Evolutionary conservation across 2,329 filamentous ascomycete genomes (phyloP), one percentile per base, ranked within the genome.

Genomic region (Biscogniauxia mediterranea): DNA sequence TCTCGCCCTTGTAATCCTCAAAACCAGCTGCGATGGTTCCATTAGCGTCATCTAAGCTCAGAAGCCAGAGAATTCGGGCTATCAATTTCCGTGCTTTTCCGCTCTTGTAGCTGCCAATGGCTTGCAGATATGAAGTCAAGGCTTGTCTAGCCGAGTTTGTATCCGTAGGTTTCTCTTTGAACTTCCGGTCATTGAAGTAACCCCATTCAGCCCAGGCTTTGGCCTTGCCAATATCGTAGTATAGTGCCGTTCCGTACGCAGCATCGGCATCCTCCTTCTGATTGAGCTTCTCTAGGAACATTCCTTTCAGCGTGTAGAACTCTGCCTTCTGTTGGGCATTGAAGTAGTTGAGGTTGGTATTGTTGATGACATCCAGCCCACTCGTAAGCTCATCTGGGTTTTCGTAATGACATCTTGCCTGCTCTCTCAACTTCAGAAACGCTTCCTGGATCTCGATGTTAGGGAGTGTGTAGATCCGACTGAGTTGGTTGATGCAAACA

Each of bases 141-240:
- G 96, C 95, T 73, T 96, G 95, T 67, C 92, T 89, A 5, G 94
- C 96, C 63, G 91, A 87, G 64, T 89, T 90, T 58, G 96, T 83
- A 71, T 97, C 91, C 4, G 83, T 81, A 0, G 93, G 90, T 66
- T 97, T 91, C 58, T 93, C 90, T 78, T 97, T 98, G 82, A 98
- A 99, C 59, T 95, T 89, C 68, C 92, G 88, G 75, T 99, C 95
- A 71, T 96, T 98, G 82, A 97, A 99, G 72, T 96, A 93, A 56
- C 95, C 95, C 95, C 95, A 99, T 79, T 99, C 95, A 17, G 95
- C 94, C 95, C 95, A 99, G 2, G 95, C 95, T 78, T 99, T 99
- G 3, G 95, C 91, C 55, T 97, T 86, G 68, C 93, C 90, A 68
- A 99, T 92, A 70, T 99, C 96, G 69, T 97, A 98, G 79, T 94